Percentiles rank a stretch among this genome's conserved stretches.
phyloP scores from a whole-genome alignment of 164 flowering plant species.

The Saururus chinensis region DNA sequence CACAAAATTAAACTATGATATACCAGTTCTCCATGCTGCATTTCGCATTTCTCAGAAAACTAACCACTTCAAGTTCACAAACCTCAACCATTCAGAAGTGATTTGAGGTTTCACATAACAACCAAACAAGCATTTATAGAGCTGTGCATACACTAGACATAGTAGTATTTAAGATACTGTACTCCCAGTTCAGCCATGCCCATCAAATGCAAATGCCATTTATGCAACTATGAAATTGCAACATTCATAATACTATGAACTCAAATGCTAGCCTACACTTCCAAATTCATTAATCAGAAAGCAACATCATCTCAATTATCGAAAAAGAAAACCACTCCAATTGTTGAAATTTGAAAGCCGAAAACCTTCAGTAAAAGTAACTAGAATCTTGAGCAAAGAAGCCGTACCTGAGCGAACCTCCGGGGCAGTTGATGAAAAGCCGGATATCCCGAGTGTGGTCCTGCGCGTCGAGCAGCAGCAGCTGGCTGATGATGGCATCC shows the following conservation, averaged over 20 bases:
- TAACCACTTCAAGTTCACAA: not conserved
- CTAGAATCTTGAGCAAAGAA: not conserved
- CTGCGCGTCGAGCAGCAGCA: slow-evolving; percentile 71
- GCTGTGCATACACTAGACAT: not conserved
- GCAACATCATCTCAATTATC: too few relatives aligned
- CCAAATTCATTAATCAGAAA: too few relatives aligned
- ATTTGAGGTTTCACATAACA: not conserved
- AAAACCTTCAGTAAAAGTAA: not conserved
- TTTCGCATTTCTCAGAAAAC: not conserved
- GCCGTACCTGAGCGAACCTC: slow-evolving; percentile 73
- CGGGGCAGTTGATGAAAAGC: slow-evolving; percentile 76
- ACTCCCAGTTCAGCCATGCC: not conserved
- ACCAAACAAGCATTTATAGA: not conserved
- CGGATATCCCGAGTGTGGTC: slow-evolving; percentile 74
- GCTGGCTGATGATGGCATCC: slow-evolving; percentile 73
- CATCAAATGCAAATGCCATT: slow-evolving; percentile 1
- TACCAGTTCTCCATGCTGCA: not conserved
- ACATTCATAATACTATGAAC: not conserved
- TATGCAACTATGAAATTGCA: too few relatives aligned
- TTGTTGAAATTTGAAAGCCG: not conserved
- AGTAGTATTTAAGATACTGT: not conserved
- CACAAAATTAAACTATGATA: too few relatives aligned
- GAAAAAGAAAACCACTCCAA: too few relatives aligned
- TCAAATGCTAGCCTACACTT: too few relatives aligned
- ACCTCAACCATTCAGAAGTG: not conserved